Evolutionary conservation across 768 basidiomycete species (phyloP).

Genomic region (Hypsizygus marmoreus): DNA sequence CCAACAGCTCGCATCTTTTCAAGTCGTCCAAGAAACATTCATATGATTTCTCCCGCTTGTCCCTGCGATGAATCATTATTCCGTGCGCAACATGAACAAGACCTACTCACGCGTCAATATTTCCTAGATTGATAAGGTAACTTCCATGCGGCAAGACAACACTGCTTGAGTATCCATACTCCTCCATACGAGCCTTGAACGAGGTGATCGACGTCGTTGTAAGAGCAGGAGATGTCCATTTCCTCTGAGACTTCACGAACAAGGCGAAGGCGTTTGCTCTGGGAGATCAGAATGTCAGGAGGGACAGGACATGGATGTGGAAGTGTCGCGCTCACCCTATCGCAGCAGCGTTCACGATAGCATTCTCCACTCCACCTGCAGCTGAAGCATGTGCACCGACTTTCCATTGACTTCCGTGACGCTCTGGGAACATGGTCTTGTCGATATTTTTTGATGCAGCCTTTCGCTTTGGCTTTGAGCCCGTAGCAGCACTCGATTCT

Average conservation of each 20-base stretch:
- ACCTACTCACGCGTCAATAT: conserved; percentile 64
- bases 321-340: conserved; percentile 55
- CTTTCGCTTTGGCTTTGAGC: conserved; percentile 15
- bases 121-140: conserved; percentile 84
- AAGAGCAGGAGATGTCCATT: conserved; percentile 72
- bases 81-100: neutral
- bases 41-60: conserved; percentile 71
- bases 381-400: conserved; percentile 86
- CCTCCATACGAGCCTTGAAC: conserved; percentile 64
- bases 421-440: conserved; percentile 25
- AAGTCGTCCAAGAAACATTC: conserved; percentile 85
- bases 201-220: conserved; percentile 48
- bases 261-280: conserved; percentile 85
- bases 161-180: conserved; percentile 60
- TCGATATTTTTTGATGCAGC: conserved; percentile 14
- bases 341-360: conserved; percentile 66
- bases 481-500: neutral
- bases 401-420: conserved; percentile 53
- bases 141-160: conserved; percentile 82
- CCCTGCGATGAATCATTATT: conserved; percentile 31
- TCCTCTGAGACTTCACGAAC: conserved; percentile 83
- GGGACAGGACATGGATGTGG: neutral
- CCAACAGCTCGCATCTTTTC: conserved; percentile 74
- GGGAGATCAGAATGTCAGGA: neutral
- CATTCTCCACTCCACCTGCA: conserved; percentile 77